phyloP scores from a whole-genome alignment of 257 asterid genomes.

The Scutellaria baicalensis region DNA sequence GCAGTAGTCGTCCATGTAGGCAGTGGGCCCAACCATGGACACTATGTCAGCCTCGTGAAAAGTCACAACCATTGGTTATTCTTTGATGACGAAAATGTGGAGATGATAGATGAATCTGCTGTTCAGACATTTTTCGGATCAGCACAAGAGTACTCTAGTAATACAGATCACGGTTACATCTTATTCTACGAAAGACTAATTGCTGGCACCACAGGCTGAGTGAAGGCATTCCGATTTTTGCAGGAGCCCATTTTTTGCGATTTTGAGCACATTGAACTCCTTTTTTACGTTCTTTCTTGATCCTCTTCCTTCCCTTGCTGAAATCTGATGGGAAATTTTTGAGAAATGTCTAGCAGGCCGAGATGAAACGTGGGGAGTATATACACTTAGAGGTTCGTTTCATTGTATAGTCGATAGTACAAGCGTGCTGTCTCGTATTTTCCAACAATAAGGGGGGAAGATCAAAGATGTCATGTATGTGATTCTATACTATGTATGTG shows the following conservation, averaged over 20 bases:
- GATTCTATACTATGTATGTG: conserved; percentile 9
- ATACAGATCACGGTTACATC: conserved; percentile 84
- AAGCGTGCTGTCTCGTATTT: conserved; percentile 9
- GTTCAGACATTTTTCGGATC: conserved; percentile 88
- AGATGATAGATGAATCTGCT: conserved; percentile 82
- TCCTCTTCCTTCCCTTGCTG: conserved; percentile 8
- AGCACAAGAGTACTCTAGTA: conserved; percentile 75
- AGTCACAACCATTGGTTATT: conserved; percentile 86
- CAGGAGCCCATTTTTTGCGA: conserved; percentile 4
- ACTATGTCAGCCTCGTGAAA: conserved; percentile 83
- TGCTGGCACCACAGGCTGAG: conserved; percentile 37
- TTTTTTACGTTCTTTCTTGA: conserved; percentile 15
- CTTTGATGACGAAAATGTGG: conserved; percentile 84
- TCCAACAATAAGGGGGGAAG: conserved; percentile 16
- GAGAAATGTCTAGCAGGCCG: conserved; percentile 1
- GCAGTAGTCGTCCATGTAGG: conserved; percentile 85
- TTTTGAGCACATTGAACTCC: conserved; percentile 18
- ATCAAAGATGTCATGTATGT: conserved; percentile 1
- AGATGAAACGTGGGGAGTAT: conserved; percentile 18
- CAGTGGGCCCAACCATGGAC: conserved; percentile 92
- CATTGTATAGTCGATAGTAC: conserved; percentile 20
- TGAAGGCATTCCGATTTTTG: conserved; percentile 13
- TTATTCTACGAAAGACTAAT: conserved; percentile 58
- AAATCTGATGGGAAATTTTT: conserved; percentile 1
- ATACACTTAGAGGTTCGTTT: conserved; percentile 11